Percentiles rank a stretch among this genome's conserved stretches.
phyloP scores from a whole-genome alignment of 805 yeast genomes.

The Hanseniaspora mollemarum region DNA sequence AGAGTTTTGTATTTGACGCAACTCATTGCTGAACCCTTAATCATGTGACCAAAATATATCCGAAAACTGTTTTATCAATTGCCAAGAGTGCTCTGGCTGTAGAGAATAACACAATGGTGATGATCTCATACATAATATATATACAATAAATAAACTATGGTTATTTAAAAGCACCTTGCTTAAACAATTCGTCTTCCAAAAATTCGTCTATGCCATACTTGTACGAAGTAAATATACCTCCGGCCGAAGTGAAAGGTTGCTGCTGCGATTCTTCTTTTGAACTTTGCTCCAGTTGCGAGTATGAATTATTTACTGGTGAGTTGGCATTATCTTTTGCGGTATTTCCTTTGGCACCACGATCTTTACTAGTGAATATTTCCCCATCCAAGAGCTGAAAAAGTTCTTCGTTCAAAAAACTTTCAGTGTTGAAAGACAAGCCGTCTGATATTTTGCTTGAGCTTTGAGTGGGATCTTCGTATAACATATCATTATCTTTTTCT shows the following conservation, averaged over 20 bases:
- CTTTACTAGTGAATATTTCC: not conserved
- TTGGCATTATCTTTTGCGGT: not conserved
- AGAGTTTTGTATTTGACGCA: no score
- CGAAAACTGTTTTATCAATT: no score
- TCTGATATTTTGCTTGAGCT: not conserved
- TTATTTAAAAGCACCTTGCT: not conserved
- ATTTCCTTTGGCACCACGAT: not conserved
- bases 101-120: no score
- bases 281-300: no score
- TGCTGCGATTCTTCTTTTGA: not conserved
- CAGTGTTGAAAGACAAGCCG: not conserved
- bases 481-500: not conserved
- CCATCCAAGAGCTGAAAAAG: not conserved
- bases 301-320: not conserved
- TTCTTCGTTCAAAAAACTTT: slow-evolving; percentile 2
- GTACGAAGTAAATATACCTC: not conserved
- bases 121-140: no score
- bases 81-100: no score
- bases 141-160: not conserved
- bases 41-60: no score
- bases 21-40: no score
- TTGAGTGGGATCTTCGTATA: not conserved
- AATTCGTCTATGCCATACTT: slow-evolving; percentile 1
- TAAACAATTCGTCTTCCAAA: slow-evolving; percentile 14
- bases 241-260: not conserved